These are phyloP conservation scores for Marchantia polymorpha DNA, from an alignment of 225 moss, liverwort and hornwort species.

Conservation along the genomic window DNA sequence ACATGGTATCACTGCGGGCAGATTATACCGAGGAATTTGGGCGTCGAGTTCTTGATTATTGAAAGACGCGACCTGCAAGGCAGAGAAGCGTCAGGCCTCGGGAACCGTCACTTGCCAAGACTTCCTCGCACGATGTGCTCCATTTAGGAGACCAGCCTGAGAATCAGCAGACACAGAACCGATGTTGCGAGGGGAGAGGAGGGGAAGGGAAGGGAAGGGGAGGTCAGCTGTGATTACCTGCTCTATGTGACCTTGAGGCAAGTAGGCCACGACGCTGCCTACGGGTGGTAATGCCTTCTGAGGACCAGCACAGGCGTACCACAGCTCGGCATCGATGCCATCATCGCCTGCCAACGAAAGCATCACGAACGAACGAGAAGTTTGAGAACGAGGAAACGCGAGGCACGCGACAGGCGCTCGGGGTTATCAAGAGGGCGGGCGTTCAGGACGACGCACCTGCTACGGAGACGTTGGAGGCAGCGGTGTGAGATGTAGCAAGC, in stretches of 20 bases:
- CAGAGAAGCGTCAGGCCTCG: neutral
- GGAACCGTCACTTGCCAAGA: neutral
- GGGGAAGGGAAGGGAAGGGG: too few relatives aligned
- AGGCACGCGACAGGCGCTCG: neutral
- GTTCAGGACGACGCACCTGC: neutral
- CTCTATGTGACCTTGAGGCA: constrained; percentile 48
- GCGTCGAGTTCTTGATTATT: constrained; percentile 39
- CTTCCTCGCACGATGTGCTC: neutral
- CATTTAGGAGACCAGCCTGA: too few relatives aligned
- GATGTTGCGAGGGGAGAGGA: neutral
- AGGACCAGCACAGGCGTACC: constrained; percentile 48
- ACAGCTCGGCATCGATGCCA: constrained; percentile 36
- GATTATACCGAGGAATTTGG: constrained; percentile 29
- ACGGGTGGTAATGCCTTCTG: constrained; percentile 33
- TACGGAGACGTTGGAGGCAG: constrained; percentile 6
- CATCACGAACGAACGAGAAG: neutral
- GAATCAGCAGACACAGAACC: neutral
- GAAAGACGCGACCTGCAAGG: constrained; percentile 36
- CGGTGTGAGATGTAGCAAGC: constrained; percentile 21
- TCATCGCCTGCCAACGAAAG: constrained; percentile 24
- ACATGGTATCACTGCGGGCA: constrained; percentile 37
- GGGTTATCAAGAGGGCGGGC: too few relatives aligned
- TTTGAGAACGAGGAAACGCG: neutral
- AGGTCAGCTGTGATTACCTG: constrained; percentile 26
- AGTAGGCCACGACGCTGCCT: constrained; percentile 36